Evolutionary conservation across 2,329 filamentous ascomycete species (phyloP), one percentile per base, ranked within the genome.

Genomic region (Aspergillus brasiliensis): DNA sequence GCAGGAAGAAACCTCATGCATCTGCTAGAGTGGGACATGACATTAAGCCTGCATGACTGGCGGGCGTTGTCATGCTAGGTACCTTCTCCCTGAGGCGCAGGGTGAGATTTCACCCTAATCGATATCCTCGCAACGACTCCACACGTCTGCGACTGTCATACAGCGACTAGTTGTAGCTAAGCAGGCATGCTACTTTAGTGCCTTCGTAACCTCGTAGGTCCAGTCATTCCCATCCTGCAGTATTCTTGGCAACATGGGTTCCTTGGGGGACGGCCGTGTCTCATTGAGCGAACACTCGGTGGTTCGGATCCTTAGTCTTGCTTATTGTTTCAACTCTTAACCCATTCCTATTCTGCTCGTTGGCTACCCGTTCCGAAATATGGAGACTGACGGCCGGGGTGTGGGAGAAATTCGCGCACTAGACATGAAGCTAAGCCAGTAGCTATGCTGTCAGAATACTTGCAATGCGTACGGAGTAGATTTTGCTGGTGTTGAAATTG

Each of bases 251-350:
- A 49, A 21, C 17, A 21, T 11, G 11, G 40, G 38, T 44, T 44
- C 19, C 10, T 10, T 27, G 23, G 15, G 28, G 8, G 13, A 11
- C 46, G 0, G 46, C 28, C 25, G 15, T 28, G 28, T 49, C 25
- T 28, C 46, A 49, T 48, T 49, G 25, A 28, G 21, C 25, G 46
- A 25, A 19, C 8, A 31, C 25, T 27, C 46, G 46, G 46, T 8
- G 46, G 25, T 31, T 27, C 10, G n/a, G 15, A 10, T 17, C 25
- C 23, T 17, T 31, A 4, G 46, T 49, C 10, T 17, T 48, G 46
- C 46, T 49, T 49, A 49, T 49, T 49, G 46, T 49, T 49, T 49
- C 46, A 49, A 5, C 5, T 49, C 31, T 49, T 25, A 49, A 5
- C 5, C 44, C 46, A 4, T 13, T 23, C 13, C 8, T 10, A 28